Conservation (phyloP, 192 early-diverging fungal species). For the Tieghemiomyces parasiticus region DNA sequence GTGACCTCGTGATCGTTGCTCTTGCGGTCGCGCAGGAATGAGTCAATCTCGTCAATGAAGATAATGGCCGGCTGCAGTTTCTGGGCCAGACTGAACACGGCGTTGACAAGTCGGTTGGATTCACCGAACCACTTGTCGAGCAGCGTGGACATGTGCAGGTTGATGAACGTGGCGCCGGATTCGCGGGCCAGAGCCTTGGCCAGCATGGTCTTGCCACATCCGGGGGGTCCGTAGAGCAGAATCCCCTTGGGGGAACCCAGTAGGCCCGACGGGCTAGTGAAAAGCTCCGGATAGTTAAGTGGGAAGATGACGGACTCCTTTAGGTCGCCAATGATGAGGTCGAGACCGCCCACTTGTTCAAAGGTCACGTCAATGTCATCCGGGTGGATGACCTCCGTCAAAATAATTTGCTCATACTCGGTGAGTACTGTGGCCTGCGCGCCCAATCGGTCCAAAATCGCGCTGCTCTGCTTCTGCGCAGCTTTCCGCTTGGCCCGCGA, state of each 20-base stretch:
- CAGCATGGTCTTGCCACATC: constrained; percentile 97
- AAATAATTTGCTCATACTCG: constrained; percentile 90
- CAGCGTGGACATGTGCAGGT: constrained; percentile 89
- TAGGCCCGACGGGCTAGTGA: constrained; percentile 66
- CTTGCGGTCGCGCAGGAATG: constrained; percentile 79
- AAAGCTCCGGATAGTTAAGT: constrained; percentile 82
- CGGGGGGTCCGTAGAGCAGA: constrained; percentile 86
- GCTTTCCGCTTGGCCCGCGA: constrained; percentile 51
- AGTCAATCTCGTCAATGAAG: constrained; percentile 99
- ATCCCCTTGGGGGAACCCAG: constrained; percentile 90
- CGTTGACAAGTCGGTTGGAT: constrained; percentile 84
- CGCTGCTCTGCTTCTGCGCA: constrained; percentile 55
- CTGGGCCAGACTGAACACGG: constrained; percentile 80
- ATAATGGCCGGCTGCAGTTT: constrained; percentile 94
- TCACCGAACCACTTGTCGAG: constrained; percentile 99
- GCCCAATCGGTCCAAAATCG: constrained; percentile 51
- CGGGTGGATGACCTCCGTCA: constrained; percentile 81
- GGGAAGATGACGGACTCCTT: constrained; percentile 96
- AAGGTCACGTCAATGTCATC: constrained; percentile 83
- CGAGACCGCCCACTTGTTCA: constrained; percentile 83
- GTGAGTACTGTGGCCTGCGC: constrained; percentile 65
- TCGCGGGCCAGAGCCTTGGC: constrained; percentile 97
- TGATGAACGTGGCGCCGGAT: constrained; percentile 95
- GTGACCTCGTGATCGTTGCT: constrained; percentile 93
- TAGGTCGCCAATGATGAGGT: constrained; percentile 77